phyloP scores from a whole-genome alignment of 306 rosid genomes.

The Quercus variabilis region DNA sequence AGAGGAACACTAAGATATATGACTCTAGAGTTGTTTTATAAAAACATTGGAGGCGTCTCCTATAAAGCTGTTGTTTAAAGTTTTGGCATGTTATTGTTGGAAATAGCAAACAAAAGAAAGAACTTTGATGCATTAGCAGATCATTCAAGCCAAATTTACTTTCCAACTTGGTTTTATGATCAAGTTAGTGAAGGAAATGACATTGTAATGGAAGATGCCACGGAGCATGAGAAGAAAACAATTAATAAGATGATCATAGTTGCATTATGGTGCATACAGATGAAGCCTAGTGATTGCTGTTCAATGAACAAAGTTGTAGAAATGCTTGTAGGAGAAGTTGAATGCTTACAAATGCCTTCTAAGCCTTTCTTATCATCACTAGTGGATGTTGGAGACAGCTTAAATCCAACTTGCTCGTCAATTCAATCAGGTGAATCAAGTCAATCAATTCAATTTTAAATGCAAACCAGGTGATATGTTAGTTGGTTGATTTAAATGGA shows the following conservation, averaged over 20 bases:
- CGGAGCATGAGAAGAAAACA: neutral
- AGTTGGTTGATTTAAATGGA: too few relatives aligned
- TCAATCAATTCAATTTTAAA: neutral
- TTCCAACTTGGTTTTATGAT: too few relatives aligned
- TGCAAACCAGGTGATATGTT: too few relatives aligned
- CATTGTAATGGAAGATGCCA: neutral
- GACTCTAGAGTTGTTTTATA: too few relatives aligned
- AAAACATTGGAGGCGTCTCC: too few relatives aligned
- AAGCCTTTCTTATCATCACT: constrained; percentile 21
- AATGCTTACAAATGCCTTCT: constrained; percentile 22
- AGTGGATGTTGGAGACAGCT: neutral
- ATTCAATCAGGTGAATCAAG: neutral
- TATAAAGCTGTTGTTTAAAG: too few relatives aligned
- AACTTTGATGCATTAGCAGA: too few relatives aligned
- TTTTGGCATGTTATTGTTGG: too few relatives aligned
- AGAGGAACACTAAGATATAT: too few relatives aligned
- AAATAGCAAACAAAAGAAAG: too few relatives aligned
- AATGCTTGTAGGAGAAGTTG: constrained; percentile 24
- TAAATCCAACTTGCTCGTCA: too few relatives aligned
- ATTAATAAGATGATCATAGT: constrained; percentile 28
- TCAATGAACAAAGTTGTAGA: constrained; percentile 22
- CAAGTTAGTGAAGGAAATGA: neutral
- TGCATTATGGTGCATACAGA: constrained; percentile 38
- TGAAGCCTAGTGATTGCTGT: constrained; percentile 26
- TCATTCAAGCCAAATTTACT: too few relatives aligned